These are phyloP conservation scores for Saitozyma podzolica DNA, from an alignment of 768 basidiomycete genomes.

Conservation along the genomic window DNA sequence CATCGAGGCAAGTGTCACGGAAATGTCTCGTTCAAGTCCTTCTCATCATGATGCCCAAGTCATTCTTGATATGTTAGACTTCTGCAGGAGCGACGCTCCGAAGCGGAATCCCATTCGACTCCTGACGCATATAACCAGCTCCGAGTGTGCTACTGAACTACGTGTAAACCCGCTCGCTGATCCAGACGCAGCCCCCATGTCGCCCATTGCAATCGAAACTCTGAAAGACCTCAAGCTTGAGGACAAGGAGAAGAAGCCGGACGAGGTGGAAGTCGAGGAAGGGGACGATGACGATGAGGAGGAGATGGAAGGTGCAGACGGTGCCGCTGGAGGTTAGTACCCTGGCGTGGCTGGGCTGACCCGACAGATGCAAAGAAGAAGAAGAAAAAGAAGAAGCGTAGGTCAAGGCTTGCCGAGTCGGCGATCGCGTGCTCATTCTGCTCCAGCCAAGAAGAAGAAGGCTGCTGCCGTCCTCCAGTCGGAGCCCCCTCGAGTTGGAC, in stretches of 20 bases:
- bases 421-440: neutral
- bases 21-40: no score
- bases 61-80: conserved; percentile 48
- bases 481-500: conserved; percentile 86
- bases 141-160: neutral
- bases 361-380: conserved; percentile 69
- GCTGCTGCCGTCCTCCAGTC: conserved; percentile 58
- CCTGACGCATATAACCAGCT: conserved; percentile 19
- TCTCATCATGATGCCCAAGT: conserved; percentile 26
- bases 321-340: conserved; percentile 2
- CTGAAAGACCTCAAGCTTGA: conserved; percentile 9
- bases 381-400: conserved; percentile 74
- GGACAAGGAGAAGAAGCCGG: conserved; percentile 14
- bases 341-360: neutral
- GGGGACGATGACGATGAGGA: conserved; percentile 3
- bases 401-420: neutral
- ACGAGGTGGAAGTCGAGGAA: conserved; percentile 14
- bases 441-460: conserved; percentile 63
- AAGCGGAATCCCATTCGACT: conserved; percentile 23
- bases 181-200: conserved; percentile 9
- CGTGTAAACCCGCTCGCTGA: conserved; percentile 4
- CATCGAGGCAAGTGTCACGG: no score
- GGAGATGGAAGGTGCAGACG: neutral
- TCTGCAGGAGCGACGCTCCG: conserved; percentile 21
- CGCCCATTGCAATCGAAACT: conserved; percentile 9